These are phyloP conservation scores for Hortiboletus campestris DNA, from an alignment of 768 basidiomycete species.

Conservation along the genomic window DNA sequence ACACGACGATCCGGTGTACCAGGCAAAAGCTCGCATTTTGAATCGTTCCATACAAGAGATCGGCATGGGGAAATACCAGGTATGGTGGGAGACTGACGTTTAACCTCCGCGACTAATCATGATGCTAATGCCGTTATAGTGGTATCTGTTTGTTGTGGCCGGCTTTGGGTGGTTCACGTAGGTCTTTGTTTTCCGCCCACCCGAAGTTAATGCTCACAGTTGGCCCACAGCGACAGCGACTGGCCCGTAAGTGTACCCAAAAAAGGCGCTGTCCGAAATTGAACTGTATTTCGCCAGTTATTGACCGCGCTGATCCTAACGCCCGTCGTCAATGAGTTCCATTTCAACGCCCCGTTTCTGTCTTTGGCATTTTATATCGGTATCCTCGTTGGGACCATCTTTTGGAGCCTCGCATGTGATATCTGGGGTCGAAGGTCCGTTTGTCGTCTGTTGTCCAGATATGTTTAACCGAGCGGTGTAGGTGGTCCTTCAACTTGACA, in stretches of 20 bases:
- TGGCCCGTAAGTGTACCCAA: slow-evolving; percentile 35
- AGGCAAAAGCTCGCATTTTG: slow-evolving; percentile 47
- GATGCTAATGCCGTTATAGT: slow-evolving; percentile 19
- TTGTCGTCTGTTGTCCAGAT: background rate
- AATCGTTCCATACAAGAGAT: slow-evolving; percentile 50
- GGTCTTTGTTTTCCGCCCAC: slow-evolving; percentile 4
- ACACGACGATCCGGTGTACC: slow-evolving; percentile 46
- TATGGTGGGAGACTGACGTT: slow-evolving; percentile 1
- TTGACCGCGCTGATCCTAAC: slow-evolving; percentile 45
- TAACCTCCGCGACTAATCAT: background rate
- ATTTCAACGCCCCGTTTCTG: slow-evolving; percentile 46
- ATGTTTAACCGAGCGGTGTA: slow-evolving; percentile 3
- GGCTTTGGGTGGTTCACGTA: slow-evolving; percentile 45
- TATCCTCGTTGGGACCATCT: slow-evolving; percentile 47
- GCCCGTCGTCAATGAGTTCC: slow-evolving; percentile 49
- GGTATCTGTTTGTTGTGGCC: slow-evolving; percentile 38
- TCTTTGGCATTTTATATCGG: slow-evolving; percentile 53
- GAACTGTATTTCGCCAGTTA: slow-evolving; percentile 26
- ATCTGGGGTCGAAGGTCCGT: slow-evolving; percentile 49
- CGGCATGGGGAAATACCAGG: slow-evolving; percentile 59
- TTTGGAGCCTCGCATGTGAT: slow-evolving; percentile 51
- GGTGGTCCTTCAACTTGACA: slow-evolving; percentile 55
- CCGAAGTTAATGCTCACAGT: background rate
- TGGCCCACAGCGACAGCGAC: slow-evolving; percentile 31
- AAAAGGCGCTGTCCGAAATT: background rate